Conservation (phyloP, 345 rosid species). For the Salix purpurea region DNA sequence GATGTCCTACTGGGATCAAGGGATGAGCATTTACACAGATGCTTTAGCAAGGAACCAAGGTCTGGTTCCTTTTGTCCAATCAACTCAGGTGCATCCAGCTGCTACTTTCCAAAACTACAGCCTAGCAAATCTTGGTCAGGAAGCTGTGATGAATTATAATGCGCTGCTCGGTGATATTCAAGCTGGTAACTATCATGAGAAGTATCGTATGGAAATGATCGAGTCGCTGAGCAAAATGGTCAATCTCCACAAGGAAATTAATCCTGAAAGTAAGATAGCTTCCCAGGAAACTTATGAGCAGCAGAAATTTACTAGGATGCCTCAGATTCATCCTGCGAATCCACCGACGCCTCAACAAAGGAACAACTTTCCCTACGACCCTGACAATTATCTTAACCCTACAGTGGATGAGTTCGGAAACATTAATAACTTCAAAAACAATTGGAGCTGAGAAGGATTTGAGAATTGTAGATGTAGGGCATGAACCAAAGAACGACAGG, state of each 20-base stretch:
- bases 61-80: neutral
- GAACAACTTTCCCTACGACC: neutral
- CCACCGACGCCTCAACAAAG: neutral
- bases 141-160: neutral
- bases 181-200: neutral
- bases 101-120: neutral
- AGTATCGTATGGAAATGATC: neutral
- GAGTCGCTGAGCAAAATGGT: neutral
- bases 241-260: neutral
- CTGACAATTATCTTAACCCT: neutral
- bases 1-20: conserved; percentile 7
- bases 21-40: neutral
- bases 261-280: neutral
- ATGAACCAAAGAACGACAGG: neutral
- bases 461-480: neutral
- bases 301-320: neutral
- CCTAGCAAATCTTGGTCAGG: neutral
- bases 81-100: neutral
- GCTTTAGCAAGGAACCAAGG: conserved; percentile 5
- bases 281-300: neutral
- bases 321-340: neutral
- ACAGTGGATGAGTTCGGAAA: neutral
- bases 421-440: neutral
- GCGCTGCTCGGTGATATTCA: conserved; percentile 5
- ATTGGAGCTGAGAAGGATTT: neutral